Percentiles rank a stretch among this genome's conserved stretches.
Evolutionary conservation across 371 early-diverging fungal genomes (phyloP).

Genomic region (Chytridium lagenaria): DNA sequence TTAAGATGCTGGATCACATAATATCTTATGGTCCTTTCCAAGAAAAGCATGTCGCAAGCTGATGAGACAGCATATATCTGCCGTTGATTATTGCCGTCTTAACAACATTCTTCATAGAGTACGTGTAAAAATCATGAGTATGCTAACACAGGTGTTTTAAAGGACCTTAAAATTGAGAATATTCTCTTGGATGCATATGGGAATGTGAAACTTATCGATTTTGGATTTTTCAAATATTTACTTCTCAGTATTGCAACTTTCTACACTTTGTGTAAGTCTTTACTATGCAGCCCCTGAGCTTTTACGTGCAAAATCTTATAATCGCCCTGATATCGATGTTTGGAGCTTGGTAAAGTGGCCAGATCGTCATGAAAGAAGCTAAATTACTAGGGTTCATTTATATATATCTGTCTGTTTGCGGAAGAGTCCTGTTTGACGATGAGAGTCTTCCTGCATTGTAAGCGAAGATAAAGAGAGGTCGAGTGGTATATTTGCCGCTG

Average conservation of each 20-base stretch:
- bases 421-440: constrained; percentile 74
- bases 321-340: constrained; percentile 68
- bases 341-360: constrained; percentile 57
- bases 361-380: not conserved
- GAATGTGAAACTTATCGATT: constrained; percentile 65
- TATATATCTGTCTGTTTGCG: constrained; percentile 80
- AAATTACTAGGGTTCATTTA: constrained; percentile 66
- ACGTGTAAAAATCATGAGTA: too few relatives aligned
- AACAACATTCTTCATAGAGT: constrained; percentile 95
- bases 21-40: constrained; percentile 77
- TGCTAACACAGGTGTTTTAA: constrained; percentile 38
- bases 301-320: constrained; percentile 57
- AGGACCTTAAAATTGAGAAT: constrained; percentile 75
- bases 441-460: constrained; percentile 33
- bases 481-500: constrained; percentile 9
- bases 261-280: constrained; percentile 38
- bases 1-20: constrained; percentile 66
- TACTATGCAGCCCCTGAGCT: constrained; percentile 72
- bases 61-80: constrained; percentile 91
- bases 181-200: constrained; percentile 50
- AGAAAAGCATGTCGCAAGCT: constrained; percentile 90
- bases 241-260: constrained; percentile 19
- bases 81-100: constrained; percentile 93
- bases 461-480: constrained; percentile 22
- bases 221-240: constrained; percentile 63